Base-by-base conservation (phyloP, 2,329 filamentous ascomycete species). In the Ophiostoma sp. region DNA sequence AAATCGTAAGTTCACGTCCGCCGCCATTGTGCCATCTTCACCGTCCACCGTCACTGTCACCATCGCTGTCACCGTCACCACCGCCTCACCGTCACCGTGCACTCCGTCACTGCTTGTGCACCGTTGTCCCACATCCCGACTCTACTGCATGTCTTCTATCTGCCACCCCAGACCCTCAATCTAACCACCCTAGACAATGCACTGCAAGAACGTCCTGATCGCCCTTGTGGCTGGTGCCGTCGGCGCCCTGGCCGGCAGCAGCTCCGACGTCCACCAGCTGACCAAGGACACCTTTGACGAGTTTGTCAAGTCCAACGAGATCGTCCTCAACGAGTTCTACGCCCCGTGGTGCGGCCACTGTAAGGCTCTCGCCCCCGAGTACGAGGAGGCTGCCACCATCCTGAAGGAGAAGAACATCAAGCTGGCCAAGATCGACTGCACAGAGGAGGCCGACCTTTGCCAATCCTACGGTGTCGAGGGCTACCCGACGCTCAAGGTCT, bases 401-500 rank as follows among this genome's bases (percentile, higher is more conserved):
- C 84, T 96, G 72, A 94, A 93, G 85, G 90, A 92, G 81, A 95
- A 94, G 87, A 85, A 90, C 78, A 94, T 95, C 80, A 86, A 85
- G 77, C 84, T 96, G 68, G 90, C 85, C 80, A 95, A 96, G 87
- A 81, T 96, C 75, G 94, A 97, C 84, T 98, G 95, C 86, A 98
- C 94, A 77, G 93, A 91, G 79, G 92, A 99, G 84, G 83, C 88
- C 72, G 92, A 96, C 45, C 89, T 99, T 74, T 99, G 95, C 87
- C 87, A 93, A 80, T 83, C 87, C 75, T 91, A 91, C 76, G 93
- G 92, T 72, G 93, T 99, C 60, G 93, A 98, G 84, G 95, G 95
- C 73, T 99, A 99, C 85, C 95, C 95, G 72, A 99, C 95, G 73
- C 87, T 99, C 78, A 99, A 98, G 89, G 87, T 99, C 81, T 99